A percentile compares a stretch with the other conserved stretches of the same genome.
Evolutionary conservation across 2,329 filamentous ascomycete species (phyloP).

Genomic region (Tolypocladium inflatum): DNA sequence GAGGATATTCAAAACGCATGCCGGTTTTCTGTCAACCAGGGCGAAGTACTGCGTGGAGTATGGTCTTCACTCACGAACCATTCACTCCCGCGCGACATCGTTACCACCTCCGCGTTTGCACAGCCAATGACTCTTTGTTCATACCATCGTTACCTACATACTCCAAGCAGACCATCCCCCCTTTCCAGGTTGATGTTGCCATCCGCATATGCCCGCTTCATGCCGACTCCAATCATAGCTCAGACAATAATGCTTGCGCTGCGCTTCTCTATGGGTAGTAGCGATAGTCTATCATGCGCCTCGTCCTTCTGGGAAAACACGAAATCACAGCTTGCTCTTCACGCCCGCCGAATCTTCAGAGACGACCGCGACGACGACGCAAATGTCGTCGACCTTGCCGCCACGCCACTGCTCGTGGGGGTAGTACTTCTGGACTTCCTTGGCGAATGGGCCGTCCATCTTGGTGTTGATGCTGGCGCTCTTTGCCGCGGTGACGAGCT

Average conservation of each 20-base stretch:
- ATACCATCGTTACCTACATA: background rate
- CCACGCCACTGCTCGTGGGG: slow-evolving; percentile 81
- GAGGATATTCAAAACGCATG: no score
- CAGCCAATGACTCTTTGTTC: background rate
- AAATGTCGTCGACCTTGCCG: slow-evolving; percentile 94
- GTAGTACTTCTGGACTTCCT: slow-evolving; percentile 81
- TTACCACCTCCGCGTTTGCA: no score
- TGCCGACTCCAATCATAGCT: background rate
- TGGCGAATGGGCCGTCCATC: slow-evolving; percentile 86
- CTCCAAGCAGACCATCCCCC: background rate
- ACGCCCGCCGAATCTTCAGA: slow-evolving; percentile 44
- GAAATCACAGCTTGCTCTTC: slow-evolving; percentile 23
- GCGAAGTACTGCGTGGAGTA: no score
- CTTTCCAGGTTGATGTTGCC: background rate
- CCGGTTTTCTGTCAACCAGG: no score
- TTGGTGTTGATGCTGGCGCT: slow-evolving; percentile 71
- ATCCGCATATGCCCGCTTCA: background rate
- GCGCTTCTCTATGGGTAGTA: background rate
- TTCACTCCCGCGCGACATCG: no score
- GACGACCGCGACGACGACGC: slow-evolving; percentile 71
- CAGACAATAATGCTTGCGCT: background rate
- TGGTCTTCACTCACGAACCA: no score
- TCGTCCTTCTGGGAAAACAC: background rate
- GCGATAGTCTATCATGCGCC: background rate
- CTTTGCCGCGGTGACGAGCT: slow-evolving; percentile 76